Evolutionary conservation across 2,329 filamentous ascomycete genomes (phyloP).

Genomic region (Colletotrichum camelliae): DNA sequence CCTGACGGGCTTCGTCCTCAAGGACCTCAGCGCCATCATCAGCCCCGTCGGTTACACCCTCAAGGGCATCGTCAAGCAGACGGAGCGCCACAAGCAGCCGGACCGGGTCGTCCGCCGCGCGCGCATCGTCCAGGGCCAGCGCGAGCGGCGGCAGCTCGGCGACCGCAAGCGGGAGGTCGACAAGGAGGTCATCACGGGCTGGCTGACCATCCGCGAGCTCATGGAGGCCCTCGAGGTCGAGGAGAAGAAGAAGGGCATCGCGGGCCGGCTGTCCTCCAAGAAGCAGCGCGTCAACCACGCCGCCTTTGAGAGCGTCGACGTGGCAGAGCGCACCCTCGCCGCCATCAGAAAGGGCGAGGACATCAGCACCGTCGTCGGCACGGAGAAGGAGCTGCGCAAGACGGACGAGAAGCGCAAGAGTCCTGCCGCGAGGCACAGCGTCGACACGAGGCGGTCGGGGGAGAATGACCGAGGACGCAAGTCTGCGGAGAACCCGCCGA

Average conservation of each 20-base stretch:
- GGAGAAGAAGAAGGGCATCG: conserved; percentile 37
- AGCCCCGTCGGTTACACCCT: conserved; percentile 67
- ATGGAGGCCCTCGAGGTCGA: conserved; percentile 40
- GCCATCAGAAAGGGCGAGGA: conserved; percentile 50
- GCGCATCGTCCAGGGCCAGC: conserved; percentile 63
- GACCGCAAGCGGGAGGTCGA: conserved; percentile 32
- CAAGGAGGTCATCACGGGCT: conserved; percentile 43
- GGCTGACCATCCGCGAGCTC: conserved; percentile 46
- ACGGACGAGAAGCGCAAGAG: conserved; percentile 23
- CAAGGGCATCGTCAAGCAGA: conserved; percentile 68
- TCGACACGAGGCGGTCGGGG: conserved; percentile 2
- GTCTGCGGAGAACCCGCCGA: background rate
- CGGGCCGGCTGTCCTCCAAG: conserved; percentile 36
- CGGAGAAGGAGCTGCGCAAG: conserved; percentile 25
- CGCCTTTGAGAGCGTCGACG: conserved; percentile 55
- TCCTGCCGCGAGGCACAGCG: conserved; percentile 1
- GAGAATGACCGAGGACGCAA: background rate
- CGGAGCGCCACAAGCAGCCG: conserved; percentile 57
- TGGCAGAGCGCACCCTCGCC: conserved; percentile 49
- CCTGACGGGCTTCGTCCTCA: conserved; percentile 67
- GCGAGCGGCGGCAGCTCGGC: conserved; percentile 42
- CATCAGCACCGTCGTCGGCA: conserved; percentile 37
- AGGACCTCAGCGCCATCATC: conserved; percentile 66
- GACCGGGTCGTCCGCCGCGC: conserved; percentile 59
- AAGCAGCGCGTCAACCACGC: conserved; percentile 44